phyloP scores from a whole-genome alignment of 768 basidiomycete genomes.

The Gymnopilus junonius region DNA sequence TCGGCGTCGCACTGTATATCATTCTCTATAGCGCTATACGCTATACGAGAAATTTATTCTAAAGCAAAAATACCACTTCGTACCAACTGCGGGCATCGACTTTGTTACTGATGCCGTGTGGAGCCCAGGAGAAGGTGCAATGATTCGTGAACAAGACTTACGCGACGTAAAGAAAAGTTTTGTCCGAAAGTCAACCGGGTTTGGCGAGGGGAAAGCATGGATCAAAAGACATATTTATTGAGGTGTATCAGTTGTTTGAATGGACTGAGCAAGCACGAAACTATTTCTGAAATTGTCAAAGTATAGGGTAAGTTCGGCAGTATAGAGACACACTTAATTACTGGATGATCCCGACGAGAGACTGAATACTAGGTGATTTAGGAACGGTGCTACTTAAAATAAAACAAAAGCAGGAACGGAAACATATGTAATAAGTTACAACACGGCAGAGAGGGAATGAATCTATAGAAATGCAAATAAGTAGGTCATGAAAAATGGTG shows the following conservation, averaged over 20 bases:
- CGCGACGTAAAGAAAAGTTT: slow-evolving; percentile 4
- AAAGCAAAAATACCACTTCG: slow-evolving; percentile 36
- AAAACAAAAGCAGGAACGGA: background rate
- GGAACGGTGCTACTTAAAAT: background rate
- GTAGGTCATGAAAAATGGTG: background rate
- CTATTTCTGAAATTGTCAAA: too few relatives aligned
- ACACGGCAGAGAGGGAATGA: background rate
- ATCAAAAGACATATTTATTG: slow-evolving; percentile 5
- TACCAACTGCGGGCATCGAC: slow-evolving; percentile 49
- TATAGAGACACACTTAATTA: too few relatives aligned
- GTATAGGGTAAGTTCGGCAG: background rate
- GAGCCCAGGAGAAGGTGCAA: slow-evolving; percentile 46
- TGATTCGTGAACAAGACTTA: slow-evolving; percentile 36
- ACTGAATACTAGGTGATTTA: background rate
- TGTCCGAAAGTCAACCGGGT: background rate
- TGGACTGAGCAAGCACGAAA: too few relatives aligned
- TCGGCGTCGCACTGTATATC: slow-evolving; percentile 53
- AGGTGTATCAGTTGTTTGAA: too few relatives aligned
- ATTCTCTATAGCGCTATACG: slow-evolving; percentile 47
- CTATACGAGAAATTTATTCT: slow-evolving; percentile 41
- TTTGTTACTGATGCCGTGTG: slow-evolving; percentile 60
- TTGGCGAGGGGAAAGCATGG: slow-evolving; percentile 1
- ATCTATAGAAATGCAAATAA: background rate
- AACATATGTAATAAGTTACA: background rate
- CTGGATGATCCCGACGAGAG: too few relatives aligned